Evolutionary conservation across 225 moss, liverwort and hornwort species (phyloP).

Genomic region (Pseudoscleropodium purum): DNA sequence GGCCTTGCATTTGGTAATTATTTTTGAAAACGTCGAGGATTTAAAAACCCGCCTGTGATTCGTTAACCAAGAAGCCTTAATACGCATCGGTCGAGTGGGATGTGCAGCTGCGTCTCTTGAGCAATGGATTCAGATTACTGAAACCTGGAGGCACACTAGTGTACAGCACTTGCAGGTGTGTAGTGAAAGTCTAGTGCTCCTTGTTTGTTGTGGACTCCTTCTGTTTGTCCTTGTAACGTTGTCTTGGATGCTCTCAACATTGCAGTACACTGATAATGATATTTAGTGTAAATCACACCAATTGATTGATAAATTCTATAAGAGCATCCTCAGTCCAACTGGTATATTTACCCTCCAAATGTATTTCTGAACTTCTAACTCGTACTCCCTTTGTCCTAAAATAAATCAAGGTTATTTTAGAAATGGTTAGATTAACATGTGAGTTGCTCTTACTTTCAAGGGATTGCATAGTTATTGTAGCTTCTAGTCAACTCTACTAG

Average conservation of each 20-base stretch:
- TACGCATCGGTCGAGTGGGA: neutral
- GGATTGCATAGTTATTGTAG: too few relatives aligned
- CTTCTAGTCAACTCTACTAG: too few relatives aligned
- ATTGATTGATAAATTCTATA: neutral
- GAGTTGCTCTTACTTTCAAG: too few relatives aligned
- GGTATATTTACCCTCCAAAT: neutral
- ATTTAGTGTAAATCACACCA: neutral
- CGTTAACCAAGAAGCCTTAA: neutral
- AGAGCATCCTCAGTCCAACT: neutral
- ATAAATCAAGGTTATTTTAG: too few relatives aligned
- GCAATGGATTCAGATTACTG: constrained; percentile 75
- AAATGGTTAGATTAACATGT: too few relatives aligned
- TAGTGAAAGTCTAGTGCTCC: neutral
- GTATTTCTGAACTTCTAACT: neutral
- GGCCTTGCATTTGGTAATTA: neutral
- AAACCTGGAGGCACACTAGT: constrained; percentile 66
- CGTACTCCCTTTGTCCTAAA: too few relatives aligned
- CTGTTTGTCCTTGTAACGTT: neutral
- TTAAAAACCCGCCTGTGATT: neutral
- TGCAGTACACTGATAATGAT: neutral
- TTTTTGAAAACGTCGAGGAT: neutral
- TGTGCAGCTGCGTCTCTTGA: constrained; percentile 74
- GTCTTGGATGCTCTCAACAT: neutral
- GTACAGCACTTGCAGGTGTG: constrained; percentile 98
- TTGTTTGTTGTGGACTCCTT: neutral